Base-by-base conservation (phyloP, 2,329 filamentous ascomycete species). In the Pseudogymnoascus sp. region DNA sequence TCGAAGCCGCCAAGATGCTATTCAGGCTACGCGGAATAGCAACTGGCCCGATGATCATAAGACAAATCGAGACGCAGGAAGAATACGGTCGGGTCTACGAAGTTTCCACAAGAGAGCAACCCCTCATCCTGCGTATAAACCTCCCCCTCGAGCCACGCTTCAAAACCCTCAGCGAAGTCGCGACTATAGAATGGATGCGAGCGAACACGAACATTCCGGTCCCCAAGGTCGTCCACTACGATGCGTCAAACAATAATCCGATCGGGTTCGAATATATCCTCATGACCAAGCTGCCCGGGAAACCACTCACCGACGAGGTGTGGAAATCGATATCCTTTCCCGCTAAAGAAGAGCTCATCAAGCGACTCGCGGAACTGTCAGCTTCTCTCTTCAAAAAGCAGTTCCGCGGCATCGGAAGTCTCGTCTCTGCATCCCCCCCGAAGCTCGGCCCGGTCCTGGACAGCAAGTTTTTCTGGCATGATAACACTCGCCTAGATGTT, bases 211-310 rank as follows among this genome's bases (percentile, higher is more conserved):
- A 61, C 0, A 67, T 77, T 1, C 76, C 73, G 0, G 69, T 76
- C 2, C 71, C 76, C 2, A 58, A 65, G 1, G 68, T 78, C 2
- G 55, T 75, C 36, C 71, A 66, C 1, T 77, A 70, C 61, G 71
- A 75, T 29, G 67, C 72, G 31, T 70, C 64, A 5, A 64, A 48
- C 13, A 39, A 71, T 1, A 78, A 76, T 36, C 66, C 71, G 17
- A 68, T 78, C 27, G 74, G 73, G 0, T 76, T 73, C 15, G 75
- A 78, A 67, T 79, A 75, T 74, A 77, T 77, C 7, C 60, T 77
- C 10, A 75, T 77, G 72, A 67, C 71, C 5, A 63, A 65, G 5
- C 63, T 75, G 15, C 29, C 29, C 41, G 63, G 63, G 0, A 64
- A 5, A 21, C 21, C 21, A 21, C 21, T 21, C 21, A 21, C 21